Conservation (phyloP, 2,329 filamentous ascomycete genomes). For the Colletotrichum ledebouriae region DNA sequence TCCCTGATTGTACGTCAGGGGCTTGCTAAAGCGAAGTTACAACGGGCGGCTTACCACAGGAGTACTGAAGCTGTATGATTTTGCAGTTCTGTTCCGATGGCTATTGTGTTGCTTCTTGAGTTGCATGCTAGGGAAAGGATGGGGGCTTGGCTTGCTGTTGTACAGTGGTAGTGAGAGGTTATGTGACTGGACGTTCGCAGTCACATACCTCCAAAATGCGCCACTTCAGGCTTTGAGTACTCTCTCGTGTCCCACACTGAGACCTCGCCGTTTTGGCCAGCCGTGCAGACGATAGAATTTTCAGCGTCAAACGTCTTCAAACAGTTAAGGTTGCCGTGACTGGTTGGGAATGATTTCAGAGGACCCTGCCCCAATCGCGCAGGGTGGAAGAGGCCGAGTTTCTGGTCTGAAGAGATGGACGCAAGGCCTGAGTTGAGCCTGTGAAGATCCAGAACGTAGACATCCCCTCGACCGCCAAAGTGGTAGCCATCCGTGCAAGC, state of each 20-base stretch:
- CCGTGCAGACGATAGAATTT: slow-evolving; percentile 72
- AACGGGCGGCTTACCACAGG: slow-evolving; percentile 65
- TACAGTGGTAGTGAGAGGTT: slow-evolving; percentile 43
- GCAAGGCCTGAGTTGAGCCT: slow-evolving; percentile 66
- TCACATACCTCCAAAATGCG: slow-evolving; percentile 61
- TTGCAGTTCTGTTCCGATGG: slow-evolving; percentile 79
- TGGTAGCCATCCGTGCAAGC: slow-evolving; percentile 55
- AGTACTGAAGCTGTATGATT: slow-evolving; percentile 72
- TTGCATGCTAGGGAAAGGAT: slow-evolving; percentile 77
- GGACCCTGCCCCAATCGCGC: slow-evolving; percentile 66
- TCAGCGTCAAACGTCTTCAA: slow-evolving; percentile 67
- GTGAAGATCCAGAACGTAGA: slow-evolving; percentile 72
- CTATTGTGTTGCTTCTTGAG: slow-evolving; percentile 69
- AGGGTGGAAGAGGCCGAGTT: slow-evolving; percentile 75
- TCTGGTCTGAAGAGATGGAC: slow-evolving; percentile 78
- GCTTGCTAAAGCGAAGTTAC: not conserved
- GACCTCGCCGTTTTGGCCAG: slow-evolving; percentile 78
- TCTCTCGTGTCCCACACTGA: slow-evolving; percentile 75
- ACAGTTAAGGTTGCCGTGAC: slow-evolving; percentile 74
- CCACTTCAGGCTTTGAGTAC: slow-evolving; percentile 54
- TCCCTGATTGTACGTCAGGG: slow-evolving; percentile 62
- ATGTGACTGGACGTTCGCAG: not conserved
- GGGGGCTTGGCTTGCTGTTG: slow-evolving; percentile 59
- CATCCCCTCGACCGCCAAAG: slow-evolving; percentile 55
- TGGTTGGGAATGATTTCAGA: slow-evolving; percentile 61